A percentile compares a stretch with the other conserved stretches of the same genome.
Evolutionary conservation across 2,329 filamentous ascomycete species (phyloP).

Genomic region (Colletotrichum spinosum): DNA sequence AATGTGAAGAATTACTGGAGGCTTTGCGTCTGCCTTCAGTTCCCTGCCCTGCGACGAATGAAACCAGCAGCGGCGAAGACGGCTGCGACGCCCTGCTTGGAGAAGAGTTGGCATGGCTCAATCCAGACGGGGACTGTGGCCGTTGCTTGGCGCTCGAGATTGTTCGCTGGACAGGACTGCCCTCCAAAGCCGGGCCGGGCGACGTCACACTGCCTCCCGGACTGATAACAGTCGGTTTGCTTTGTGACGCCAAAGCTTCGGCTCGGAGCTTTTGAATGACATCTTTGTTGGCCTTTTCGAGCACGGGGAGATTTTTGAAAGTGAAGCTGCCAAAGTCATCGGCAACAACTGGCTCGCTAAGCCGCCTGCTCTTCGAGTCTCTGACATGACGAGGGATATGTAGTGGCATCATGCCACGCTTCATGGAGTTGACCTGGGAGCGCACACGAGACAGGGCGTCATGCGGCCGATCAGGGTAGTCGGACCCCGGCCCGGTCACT

Average conservation of each 20-base stretch:
- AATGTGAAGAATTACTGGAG: conserved; percentile 86
- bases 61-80: conserved; percentile 83
- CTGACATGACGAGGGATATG: conserved; percentile 97
- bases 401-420: conserved; percentile 92
- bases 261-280: conserved; percentile 96
- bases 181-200: conserved; percentile 79
- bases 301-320: conserved; percentile 95
- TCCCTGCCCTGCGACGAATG: conserved; percentile 88
- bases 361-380: conserved; percentile 85
- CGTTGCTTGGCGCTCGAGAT: conserved; percentile 88
- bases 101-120: conserved; percentile 85
- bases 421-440: conserved; percentile 87
- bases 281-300: conserved; percentile 99
- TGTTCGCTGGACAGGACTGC: conserved; percentile 86
- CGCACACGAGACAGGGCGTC: conserved; percentile 92
- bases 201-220: conserved; percentile 62
- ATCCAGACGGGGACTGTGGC: conserved; percentile 85
- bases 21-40: conserved; percentile 87
- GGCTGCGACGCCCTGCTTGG: conserved; percentile 84
- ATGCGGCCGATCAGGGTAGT: conserved; percentile 90
- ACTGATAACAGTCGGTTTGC: conserved; percentile 61
- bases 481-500: conserved; percentile 74
- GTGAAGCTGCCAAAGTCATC: conserved; percentile 98
- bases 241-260: conserved; percentile 81
- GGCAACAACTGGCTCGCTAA: conserved; percentile 88